Percentiles rank a stretch among this genome's conserved stretches.
These are phyloP conservation scores for Hysterium pulicare DNA, from an alignment of 2,329 filamentous ascomycete species.

Conservation along the genomic window DNA sequence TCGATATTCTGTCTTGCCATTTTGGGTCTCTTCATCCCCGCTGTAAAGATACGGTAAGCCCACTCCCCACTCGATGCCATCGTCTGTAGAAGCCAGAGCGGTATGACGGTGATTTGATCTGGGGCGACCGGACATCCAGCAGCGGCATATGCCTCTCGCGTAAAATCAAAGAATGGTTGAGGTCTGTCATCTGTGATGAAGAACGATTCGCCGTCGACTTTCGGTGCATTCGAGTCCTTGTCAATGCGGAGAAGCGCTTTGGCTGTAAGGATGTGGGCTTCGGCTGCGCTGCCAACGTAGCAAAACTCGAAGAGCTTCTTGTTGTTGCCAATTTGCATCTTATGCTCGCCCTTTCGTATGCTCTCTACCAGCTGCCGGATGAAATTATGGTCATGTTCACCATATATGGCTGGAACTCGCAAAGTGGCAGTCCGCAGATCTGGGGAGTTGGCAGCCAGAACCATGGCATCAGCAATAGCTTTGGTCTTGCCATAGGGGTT, in stretches of 20 bases:
- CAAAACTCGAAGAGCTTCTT: conserved; percentile 48
- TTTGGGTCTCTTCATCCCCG: conserved; percentile 28
- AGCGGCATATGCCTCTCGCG: conserved; percentile 37
- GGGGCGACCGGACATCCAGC: conserved; percentile 29
- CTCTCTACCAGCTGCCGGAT: conserved; percentile 36
- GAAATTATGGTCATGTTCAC: conserved; percentile 40
- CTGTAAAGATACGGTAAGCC: conserved; percentile 32
- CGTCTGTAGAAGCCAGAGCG: conserved; percentile 33
- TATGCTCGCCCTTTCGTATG: conserved; percentile 41
- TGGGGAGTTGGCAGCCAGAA: conserved; percentile 18
- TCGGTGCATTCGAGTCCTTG: conserved; percentile 14
- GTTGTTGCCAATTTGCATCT: conserved; percentile 45
- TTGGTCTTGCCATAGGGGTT: conserved; percentile 19
- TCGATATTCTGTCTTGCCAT: conserved; percentile 46
- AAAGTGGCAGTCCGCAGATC: conserved; percentile 43
- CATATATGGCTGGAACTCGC: conserved; percentile 45
- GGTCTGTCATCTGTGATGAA: conserved; percentile 44
- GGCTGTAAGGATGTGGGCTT: conserved; percentile 47
- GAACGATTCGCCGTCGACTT: conserved; percentile 44
- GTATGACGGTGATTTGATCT: conserved; percentile 34
- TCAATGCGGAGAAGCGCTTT: conserved; percentile 38
- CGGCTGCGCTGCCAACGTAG: conserved; percentile 44
- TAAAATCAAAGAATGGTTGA: conserved; percentile 43
- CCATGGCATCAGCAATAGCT: conserved; percentile 15
- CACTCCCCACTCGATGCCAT: conserved; percentile 39